These are phyloP conservation scores for Paecilomyces formosus DNA, from an alignment of 2,329 filamentous ascomycete species.

Conservation along the genomic window DNA sequence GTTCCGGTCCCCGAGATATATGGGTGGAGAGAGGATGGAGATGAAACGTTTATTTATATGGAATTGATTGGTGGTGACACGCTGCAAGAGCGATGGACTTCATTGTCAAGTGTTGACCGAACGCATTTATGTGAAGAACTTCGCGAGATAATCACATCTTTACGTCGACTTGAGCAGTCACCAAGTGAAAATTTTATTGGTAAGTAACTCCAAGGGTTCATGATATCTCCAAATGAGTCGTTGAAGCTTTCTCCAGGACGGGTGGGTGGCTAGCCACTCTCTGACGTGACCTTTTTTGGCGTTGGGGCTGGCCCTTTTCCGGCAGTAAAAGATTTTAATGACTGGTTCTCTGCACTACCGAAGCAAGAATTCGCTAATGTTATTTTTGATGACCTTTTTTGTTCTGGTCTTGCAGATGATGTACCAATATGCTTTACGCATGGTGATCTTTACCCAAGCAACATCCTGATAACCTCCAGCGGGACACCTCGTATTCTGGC, in stretches of 20 bases:
- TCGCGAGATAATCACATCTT: not conserved
- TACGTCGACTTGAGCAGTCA: not conserved
- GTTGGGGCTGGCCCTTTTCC: not conserved
- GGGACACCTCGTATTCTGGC: not conserved
- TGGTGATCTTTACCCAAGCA: not conserved
- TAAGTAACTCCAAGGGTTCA: not conserved
- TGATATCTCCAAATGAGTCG: not conserved
- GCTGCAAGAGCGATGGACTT: slow-evolving; percentile 17
- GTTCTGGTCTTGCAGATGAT: not conserved
- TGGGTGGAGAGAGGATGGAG: slow-evolving; percentile 22
- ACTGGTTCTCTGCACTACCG: not conserved
- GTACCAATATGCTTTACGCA: not conserved
- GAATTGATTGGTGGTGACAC: slow-evolving; percentile 20
- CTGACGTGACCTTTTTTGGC: not conserved
- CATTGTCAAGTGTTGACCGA: slow-evolving; percentile 2
- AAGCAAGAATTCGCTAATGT: not conserved
- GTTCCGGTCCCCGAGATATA: slow-evolving; percentile 31
- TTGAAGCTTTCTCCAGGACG: not conserved
- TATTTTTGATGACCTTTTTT: not conserved
- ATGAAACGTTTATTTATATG: slow-evolving; percentile 25
- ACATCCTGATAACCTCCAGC: not conserved
- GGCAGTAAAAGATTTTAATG: not conserved
- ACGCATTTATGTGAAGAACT: slow-evolving; percentile 6
- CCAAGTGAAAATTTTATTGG: not conserved
- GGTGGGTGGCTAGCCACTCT: not conserved